phyloP scores from a whole-genome alignment of 208 protist species.

The Trichomonas gallinae region DNA sequence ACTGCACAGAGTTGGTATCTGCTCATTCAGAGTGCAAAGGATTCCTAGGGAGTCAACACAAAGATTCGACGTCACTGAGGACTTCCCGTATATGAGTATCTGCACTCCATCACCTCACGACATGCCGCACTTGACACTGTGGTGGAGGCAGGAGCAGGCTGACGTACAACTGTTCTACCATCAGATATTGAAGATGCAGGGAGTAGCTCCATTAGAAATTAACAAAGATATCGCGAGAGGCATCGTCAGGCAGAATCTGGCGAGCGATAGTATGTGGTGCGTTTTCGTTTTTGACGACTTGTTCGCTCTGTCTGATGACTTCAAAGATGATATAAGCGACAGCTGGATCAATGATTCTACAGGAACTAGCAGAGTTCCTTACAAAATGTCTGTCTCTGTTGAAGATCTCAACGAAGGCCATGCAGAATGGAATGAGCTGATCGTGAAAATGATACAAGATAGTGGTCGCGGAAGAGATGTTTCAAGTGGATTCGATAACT shows the following conservation, averaged over 20 bases:
- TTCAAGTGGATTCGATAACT: neutral
- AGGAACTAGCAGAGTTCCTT: neutral
- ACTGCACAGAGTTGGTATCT: neutral
- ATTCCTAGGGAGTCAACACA: neutral
- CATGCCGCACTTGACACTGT: neutral
- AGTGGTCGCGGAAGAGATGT: neutral
- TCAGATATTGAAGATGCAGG: neutral
- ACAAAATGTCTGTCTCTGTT: neutral
- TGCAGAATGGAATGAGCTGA: neutral
- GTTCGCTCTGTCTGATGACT: neutral
- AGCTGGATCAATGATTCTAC: neutral
- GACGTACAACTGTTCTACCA: constrained; percentile 2
- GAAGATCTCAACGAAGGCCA: neutral
- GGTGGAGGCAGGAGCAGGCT: neutral
- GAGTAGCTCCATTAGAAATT: neutral
- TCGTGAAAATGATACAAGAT: neutral
- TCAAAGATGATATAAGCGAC: neutral
- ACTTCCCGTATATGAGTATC: neutral
- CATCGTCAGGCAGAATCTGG: neutral
- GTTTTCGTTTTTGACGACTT: neutral
- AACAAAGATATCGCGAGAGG: neutral
- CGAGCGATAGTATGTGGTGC: neutral
- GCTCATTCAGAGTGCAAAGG: neutral
- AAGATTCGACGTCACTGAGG: neutral
- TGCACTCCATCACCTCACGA: neutral